These are phyloP conservation scores for Purpureocillium takamizusanense DNA, from an alignment of 2,329 filamentous ascomycete genomes.

Conservation along the genomic window DNA sequence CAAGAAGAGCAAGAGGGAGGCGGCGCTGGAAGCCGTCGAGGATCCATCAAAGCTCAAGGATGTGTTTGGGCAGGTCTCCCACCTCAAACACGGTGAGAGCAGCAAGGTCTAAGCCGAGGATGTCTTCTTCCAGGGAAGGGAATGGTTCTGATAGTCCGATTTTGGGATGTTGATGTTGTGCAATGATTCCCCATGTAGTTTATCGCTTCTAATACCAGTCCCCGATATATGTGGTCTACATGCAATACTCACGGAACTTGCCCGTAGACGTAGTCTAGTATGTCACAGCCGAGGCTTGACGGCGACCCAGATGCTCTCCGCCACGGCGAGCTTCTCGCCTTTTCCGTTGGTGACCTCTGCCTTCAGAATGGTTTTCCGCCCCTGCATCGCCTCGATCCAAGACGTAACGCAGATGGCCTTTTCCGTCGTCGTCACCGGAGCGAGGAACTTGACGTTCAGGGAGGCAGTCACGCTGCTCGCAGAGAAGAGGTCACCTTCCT, in stretches of 20 bases:
- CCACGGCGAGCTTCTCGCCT: constrained; percentile 19
- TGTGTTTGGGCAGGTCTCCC: constrained; percentile 17
- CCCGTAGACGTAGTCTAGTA: no score
- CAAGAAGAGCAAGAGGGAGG: constrained; percentile 42
- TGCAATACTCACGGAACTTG: no score
- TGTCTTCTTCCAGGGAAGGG: background rate
- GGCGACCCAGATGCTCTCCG: constrained; percentile 22
- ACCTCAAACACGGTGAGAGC: constrained; percentile 11
- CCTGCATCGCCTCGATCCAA: constrained; percentile 20
- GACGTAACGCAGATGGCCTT: constrained; percentile 19
- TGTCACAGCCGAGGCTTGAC: constrained; percentile 18
- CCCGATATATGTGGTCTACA: background rate
- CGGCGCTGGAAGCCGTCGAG: constrained; percentile 40
- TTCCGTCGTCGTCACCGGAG: constrained; percentile 17
- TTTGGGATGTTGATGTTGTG: background rate
- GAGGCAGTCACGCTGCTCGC: constrained; percentile 22
- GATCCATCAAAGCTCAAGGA: constrained; percentile 37
- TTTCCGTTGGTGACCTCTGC: constrained; percentile 19
- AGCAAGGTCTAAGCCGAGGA: background rate
- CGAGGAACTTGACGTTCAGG: constrained; percentile 24
- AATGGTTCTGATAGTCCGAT: background rate
- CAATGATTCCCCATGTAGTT: background rate
- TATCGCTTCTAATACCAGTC: background rate
- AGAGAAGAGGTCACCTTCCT: constrained; percentile 17
- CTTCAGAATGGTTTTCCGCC: constrained; percentile 22